Evolutionary conservation across 2,329 filamentous ascomycete genomes (phyloP).

Genomic region (Xylaria sp.): DNA sequence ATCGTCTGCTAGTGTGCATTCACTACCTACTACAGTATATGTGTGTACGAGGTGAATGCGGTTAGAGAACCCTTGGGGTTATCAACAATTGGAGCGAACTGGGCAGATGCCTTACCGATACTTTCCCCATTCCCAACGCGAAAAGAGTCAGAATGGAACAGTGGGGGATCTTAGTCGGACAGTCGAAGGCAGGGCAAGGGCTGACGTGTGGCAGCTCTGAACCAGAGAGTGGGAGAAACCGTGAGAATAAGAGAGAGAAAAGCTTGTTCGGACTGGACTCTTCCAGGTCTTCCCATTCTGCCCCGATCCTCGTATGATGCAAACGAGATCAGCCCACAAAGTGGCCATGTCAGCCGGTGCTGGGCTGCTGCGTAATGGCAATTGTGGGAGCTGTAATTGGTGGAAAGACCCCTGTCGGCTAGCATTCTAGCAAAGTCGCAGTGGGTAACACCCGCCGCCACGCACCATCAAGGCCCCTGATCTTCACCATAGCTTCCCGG

Average conservation of each 20-base stretch:
- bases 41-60: background rate
- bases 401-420: constrained; percentile 1
- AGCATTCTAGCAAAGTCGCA: constrained; percentile 16
- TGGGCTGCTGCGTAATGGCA: constrained; percentile 29
- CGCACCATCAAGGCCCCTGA: constrained; percentile 22
- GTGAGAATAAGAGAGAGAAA: background rate
- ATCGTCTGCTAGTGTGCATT: background rate
- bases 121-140: background rate
- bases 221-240: background rate
- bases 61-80: background rate
- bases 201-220: background rate
- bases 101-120: background rate
- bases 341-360: constrained; percentile 28
- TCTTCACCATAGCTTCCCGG: constrained; percentile 7
- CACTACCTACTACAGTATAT: background rate
- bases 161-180: background rate
- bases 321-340: constrained; percentile 35
- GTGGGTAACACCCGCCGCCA: constrained; percentile 16
- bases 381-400: constrained; percentile 14
- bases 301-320: constrained; percentile 33
- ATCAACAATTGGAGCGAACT: background rate
- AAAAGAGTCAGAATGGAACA: background rate
- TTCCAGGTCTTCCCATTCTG: constrained; percentile 32
- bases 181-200: background rate
- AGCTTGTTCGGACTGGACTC: constrained; percentile 21